Percentiles rank a stretch among this genome's conserved stretches.
phyloP scores from a whole-genome alignment of 495 filamentous ascomycete genomes.

The Hypomontagnella submonticulosa region DNA sequence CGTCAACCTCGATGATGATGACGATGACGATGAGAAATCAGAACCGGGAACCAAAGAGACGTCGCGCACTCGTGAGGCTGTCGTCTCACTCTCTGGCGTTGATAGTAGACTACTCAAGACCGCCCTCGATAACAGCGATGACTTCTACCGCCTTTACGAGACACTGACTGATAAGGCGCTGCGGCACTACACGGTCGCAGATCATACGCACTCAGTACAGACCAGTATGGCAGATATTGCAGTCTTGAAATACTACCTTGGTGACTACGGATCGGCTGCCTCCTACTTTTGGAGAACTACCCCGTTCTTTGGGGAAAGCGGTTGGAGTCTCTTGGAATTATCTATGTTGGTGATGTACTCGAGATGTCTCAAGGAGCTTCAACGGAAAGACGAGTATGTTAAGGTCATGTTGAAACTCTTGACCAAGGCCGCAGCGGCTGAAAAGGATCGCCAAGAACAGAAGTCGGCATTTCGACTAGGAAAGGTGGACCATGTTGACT shows the following conservation, averaged over 20 bases:
- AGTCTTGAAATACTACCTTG: conserved; percentile 77
- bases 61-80: conserved; percentile 19
- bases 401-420: conserved; percentile 78
- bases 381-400: conserved; percentile 82
- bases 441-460: conserved; percentile 59
- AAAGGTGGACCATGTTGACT: conserved; percentile 47
- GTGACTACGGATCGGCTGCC: conserved; percentile 78
- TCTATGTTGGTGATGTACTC: conserved; percentile 88
- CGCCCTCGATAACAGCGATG: conserved; percentile 59
- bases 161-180: conserved; percentile 75
- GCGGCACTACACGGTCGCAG: conserved; percentile 80
- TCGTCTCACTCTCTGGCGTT: conserved; percentile 56
- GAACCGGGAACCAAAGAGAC: conserved; percentile 31
- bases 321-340: conserved; percentile 83
- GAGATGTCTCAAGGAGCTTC: conserved; percentile 80
- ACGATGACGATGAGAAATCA: conserved; percentile 39
- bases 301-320: conserved; percentile 80
- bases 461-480: conserved; percentile 50
- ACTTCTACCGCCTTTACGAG: conserved; percentile 74
- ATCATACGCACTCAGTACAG: conserved; percentile 78
- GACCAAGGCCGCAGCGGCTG: conserved; percentile 72
- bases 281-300: conserved; percentile 83
- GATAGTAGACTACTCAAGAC: conserved; percentile 61
- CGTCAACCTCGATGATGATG: conserved; percentile 60
- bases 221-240: conserved; percentile 86